These are phyloP conservation scores for Talinum fruticosum DNA, from an alignment of 148 eudicot species.

Conservation along the genomic window DNA sequence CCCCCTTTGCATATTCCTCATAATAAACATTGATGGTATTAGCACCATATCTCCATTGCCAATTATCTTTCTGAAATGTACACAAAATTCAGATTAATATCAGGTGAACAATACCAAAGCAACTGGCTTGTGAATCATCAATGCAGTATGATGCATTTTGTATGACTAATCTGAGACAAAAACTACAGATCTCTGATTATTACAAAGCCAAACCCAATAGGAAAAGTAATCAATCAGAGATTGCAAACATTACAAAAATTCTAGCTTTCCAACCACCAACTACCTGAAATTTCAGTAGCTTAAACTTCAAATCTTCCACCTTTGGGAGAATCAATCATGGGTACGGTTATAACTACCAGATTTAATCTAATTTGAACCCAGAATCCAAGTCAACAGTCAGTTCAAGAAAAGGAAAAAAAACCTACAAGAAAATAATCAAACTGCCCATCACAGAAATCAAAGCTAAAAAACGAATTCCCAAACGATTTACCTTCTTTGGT, in stretches of 20 bases:
- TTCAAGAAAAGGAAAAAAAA: not conserved
- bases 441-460: not conserved
- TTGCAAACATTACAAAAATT: not conserved
- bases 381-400: not conserved
- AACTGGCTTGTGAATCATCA: not conserved
- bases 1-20: constrained; percentile 62
- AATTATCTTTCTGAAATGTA: constrained; percentile 45
- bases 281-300: not conserved
- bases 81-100: not conserved
- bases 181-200: not conserved
- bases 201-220: not conserved
- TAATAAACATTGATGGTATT: constrained; percentile 57
- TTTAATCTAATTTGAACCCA: not conserved
- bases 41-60: constrained; percentile 79
- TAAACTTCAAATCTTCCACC: not conserved
- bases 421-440: not conserved
- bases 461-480: not conserved
- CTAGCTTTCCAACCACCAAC: not conserved
- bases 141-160: not conserved
- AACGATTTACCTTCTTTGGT: constrained; percentile 29
- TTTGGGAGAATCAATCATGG: not conserved
- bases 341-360: not conserved
- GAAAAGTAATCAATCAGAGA: not conserved
- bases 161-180: too few relatives aligned
- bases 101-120: not conserved